phyloP scores from a whole-genome alignment of 768 basidiomycete species.

The Panaeolus papilionaceus region DNA sequence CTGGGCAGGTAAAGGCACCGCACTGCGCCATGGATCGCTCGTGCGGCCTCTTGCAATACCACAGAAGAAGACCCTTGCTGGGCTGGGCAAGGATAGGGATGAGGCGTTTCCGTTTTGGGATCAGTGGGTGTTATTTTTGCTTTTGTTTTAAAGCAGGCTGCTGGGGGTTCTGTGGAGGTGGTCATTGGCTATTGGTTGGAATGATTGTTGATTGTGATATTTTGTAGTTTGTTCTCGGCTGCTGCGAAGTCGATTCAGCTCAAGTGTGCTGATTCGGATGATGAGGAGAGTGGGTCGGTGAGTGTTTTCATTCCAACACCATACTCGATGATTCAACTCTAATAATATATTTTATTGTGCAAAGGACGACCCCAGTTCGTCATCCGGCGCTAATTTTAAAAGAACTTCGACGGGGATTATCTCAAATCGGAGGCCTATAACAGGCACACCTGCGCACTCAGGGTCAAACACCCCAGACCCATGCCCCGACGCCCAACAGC shows the following conservation, averaged over 20 bases:
- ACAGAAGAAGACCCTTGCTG: conserved; percentile 85
- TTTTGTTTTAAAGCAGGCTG: neutral
- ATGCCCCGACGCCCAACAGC: conserved; percentile 28
- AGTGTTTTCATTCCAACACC: conserved; percentile 13
- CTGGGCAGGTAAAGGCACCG: conserved; percentile 87
- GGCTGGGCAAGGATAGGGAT: conserved; percentile 92
- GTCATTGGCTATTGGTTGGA: no score
- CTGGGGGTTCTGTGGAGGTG: no score
- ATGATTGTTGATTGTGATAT: neutral
- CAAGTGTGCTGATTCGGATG: conserved; percentile 60
- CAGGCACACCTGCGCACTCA: conserved; percentile 54
- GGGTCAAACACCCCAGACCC: conserved; percentile 47
- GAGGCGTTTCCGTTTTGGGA: conserved; percentile 99
- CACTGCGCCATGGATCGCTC: conserved; percentile 84
- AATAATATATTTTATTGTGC: neutral
- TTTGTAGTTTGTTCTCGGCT: conserved; percentile 74
- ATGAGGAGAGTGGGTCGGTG: conserved; percentile 42
- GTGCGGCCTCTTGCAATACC: conserved; percentile 76
- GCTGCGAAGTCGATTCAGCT: conserved; percentile 86
- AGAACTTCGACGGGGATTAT: conserved; percentile 80
- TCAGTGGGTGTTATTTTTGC: conserved; percentile 64
- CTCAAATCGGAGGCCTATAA: conserved; percentile 68
- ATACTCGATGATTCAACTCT: conserved; percentile 1
- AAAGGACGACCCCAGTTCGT: conserved; percentile 12
- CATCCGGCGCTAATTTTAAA: conserved; percentile 39